Conservation (phyloP, 768 basidiomycete species). For the Lenzites betulinus region DNA sequence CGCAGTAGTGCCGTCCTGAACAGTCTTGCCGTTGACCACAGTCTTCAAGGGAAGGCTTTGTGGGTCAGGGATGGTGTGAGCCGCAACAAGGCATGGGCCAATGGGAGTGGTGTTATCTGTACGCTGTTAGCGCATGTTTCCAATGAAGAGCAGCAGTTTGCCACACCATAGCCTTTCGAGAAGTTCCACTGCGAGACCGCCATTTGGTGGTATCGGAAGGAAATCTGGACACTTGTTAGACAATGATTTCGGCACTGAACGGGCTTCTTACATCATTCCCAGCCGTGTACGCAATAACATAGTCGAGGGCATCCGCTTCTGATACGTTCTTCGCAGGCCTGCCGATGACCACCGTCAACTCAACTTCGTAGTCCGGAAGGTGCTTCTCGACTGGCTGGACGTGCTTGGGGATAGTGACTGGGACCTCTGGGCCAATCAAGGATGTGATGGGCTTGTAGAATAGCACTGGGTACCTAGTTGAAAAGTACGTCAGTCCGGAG, state of each 20-base stretch:
- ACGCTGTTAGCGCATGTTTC: background rate
- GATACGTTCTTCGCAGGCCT: constrained; percentile 79
- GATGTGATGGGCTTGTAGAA: constrained; percentile 79
- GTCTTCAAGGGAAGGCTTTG: constrained; percentile 64
- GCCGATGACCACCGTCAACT: constrained; percentile 81
- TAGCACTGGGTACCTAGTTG: constrained; percentile 61
- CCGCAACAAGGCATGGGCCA: constrained; percentile 80
- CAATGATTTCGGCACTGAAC: too few species aligned
- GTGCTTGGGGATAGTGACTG: constrained; percentile 63
- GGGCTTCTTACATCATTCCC: constrained; percentile 68
- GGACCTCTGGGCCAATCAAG: constrained; percentile 69
- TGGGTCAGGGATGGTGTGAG: constrained; percentile 62
- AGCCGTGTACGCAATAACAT: constrained; percentile 81
- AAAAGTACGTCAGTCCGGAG: constrained; percentile 43
- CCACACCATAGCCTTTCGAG: constrained; percentile 81
- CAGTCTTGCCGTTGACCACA: constrained; percentile 61
- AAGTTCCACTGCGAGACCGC: constrained; percentile 85
- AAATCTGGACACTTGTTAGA: constrained; percentile 47
- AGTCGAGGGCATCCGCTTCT: constrained; percentile 80
- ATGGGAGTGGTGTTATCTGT: constrained; percentile 71
- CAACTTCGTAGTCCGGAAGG: constrained; percentile 81
- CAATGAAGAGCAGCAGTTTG: background rate
- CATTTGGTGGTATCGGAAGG: constrained; percentile 82
- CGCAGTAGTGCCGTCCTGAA: constrained; percentile 83
- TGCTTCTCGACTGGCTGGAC: constrained; percentile 73